phyloP scores from a whole-genome alignment of 345 rosid species.

The Hibiscus trionum region DNA sequence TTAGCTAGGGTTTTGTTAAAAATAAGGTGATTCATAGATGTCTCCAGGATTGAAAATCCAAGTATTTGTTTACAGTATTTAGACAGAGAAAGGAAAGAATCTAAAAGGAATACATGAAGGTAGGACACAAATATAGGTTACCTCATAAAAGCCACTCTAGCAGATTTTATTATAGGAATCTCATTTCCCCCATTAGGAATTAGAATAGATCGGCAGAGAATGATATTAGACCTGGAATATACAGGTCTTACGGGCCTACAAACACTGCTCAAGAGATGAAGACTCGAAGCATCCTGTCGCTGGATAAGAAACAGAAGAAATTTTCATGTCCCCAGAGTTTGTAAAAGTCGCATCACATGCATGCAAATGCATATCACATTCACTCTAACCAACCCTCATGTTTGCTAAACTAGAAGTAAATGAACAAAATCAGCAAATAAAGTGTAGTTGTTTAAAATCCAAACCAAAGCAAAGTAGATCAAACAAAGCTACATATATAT shows the following conservation, averaged over 20 bases:
- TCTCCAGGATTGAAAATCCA: neutral
- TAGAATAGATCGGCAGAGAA: slow-evolving; percentile 51
- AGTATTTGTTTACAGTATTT: neutral
- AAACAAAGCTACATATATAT: neutral
- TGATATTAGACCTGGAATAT: slow-evolving; percentile 38
- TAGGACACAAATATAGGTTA: slow-evolving; percentile 12
- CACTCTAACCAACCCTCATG: neutral
- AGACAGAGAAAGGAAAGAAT: neutral
- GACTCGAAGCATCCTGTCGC: slow-evolving; percentile 61
- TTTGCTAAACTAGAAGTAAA: neutral
- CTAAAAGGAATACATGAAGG: slow-evolving; percentile 5
- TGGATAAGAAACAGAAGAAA: slow-evolving; percentile 23
- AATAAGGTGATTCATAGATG: neutral
- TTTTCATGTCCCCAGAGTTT: neutral
- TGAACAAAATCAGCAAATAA: neutral
- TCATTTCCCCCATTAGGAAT: slow-evolving; percentile 44
- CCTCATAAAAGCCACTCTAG: slow-evolving; percentile 43
- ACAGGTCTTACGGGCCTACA: slow-evolving; percentile 29
- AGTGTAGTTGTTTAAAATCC: neutral
- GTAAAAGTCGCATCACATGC: neutral
- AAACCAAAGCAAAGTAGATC: neutral
- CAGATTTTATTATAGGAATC: slow-evolving; percentile 44
- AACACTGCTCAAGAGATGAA: slow-evolving; percentile 34
- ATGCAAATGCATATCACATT: neutral
- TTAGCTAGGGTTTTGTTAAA: neutral